Percentiles rank a stretch among this genome's conserved stretches.
These are phyloP conservation scores for Lodderomyces pseudojiufengensis DNA, from an alignment of 1,139 yeast species.

Conservation along the genomic window DNA sequence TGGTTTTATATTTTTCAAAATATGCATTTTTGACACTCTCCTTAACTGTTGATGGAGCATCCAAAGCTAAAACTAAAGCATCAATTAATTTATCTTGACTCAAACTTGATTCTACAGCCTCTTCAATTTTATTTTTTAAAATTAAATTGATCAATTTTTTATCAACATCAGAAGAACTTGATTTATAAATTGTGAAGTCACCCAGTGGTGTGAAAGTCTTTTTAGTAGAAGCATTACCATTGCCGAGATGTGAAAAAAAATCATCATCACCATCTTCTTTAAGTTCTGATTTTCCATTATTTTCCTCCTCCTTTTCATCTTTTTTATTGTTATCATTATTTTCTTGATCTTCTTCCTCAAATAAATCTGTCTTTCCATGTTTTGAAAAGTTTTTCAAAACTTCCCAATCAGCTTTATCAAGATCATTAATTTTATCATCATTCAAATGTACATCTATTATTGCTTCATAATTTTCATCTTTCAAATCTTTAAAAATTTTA, in stretches of 20 bases:
- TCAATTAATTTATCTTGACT: conserved; percentile 64
- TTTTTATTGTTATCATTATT: conserved; percentile 21
- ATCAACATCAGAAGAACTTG: conserved; percentile 24
- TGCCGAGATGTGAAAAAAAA: conserved; percentile 46
- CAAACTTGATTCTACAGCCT: conserved; percentile 69
- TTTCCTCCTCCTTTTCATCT: conserved; percentile 18
- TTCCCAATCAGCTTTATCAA: conserved; percentile 73
- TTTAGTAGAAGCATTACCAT: conserved; percentile 20
- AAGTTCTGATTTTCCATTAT: conserved; percentile 14
- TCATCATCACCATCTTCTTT: conserved; percentile 37
- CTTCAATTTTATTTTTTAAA: conserved; percentile 58
- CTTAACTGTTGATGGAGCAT: conserved; percentile 61
- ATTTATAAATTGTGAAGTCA: conserved; percentile 33
- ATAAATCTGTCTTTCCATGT: conserved; percentile 45
- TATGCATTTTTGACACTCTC: conserved; percentile 69
- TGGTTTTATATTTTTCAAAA: conserved; percentile 53
- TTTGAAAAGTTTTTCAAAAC: conserved; percentile 55
- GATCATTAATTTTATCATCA: conserved; percentile 33
- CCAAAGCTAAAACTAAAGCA: conserved; percentile 78
- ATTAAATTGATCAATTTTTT: conserved; percentile 53
- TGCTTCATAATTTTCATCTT: conserved; percentile 48
- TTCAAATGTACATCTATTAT: conserved; percentile 53
- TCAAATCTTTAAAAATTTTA: conserved; percentile 57
- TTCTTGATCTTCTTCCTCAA: conserved; percentile 14
- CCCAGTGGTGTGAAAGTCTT: conserved; percentile 42